A percentile compares a stretch with the other conserved stretches of the same genome.
Conservation (phyloP, 768 basidiomycete species). For the Naganishia vishniacii region DNA sequence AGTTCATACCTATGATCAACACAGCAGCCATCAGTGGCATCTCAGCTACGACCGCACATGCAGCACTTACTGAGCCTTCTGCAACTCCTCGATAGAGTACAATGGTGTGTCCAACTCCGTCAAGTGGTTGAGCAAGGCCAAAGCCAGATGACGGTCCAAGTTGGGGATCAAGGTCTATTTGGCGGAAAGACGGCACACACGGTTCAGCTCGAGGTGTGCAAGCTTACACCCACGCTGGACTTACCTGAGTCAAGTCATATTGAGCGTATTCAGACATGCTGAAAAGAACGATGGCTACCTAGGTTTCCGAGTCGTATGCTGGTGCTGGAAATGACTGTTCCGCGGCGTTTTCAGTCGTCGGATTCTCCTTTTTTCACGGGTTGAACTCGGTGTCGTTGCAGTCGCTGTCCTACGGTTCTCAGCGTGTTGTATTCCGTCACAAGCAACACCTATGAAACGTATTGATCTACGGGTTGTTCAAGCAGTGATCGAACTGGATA, state of each 20-base stretch:
- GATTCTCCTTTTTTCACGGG: neutral
- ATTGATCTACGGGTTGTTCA: neutral
- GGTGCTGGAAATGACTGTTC: too few species aligned
- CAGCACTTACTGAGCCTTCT: conserved; percentile 62
- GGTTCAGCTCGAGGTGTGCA: neutral
- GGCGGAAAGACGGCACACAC: too few species aligned
- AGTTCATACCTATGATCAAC: conserved; percentile 69
- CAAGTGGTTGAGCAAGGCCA: conserved; percentile 86
- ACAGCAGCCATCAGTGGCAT: neutral
- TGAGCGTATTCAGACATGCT: conserved; percentile 53
- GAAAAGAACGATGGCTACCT: neutral
- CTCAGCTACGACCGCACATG: neutral
- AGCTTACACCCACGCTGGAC: neutral
- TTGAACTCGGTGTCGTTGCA: neutral
- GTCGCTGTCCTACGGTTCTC: neutral
- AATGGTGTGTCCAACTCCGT: conserved; percentile 58
- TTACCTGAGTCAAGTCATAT: conserved; percentile 68
- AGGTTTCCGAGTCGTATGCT: neutral
- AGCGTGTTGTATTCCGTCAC: too few species aligned
- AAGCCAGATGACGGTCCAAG: conserved; percentile 88
- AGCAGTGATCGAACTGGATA: neutral
- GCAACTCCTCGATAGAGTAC: conserved; percentile 73
- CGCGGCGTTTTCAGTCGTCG: too few species aligned
- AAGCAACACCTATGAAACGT: too few species aligned
- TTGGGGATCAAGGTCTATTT: conserved; percentile 76